phyloP scores from a whole-genome alignment of 164 flowering plant genomes.

The Sedum album region DNA sequence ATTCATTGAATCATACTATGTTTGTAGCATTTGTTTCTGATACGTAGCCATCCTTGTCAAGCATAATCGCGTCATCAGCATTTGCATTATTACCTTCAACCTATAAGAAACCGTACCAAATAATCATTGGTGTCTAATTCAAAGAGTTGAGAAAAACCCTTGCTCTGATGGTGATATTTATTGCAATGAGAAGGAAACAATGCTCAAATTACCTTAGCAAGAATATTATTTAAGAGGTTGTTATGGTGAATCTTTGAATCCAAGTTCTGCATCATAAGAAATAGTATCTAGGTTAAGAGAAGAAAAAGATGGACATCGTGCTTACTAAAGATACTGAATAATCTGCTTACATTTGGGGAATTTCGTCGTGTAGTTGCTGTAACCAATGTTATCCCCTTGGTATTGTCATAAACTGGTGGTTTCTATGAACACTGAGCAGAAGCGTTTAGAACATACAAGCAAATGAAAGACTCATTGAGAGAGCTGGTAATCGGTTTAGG shows the following conservation, averaged over 20 bases:
- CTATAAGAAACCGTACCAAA: conserved; percentile 31
- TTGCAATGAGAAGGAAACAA: neutral
- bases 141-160: neutral
- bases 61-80: conserved; percentile 99
- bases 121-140: neutral
- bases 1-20: conserved; percentile 16
- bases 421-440: conserved; percentile 42
- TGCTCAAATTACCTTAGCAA: conserved; percentile 68
- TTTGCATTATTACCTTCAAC: conserved; percentile 84
- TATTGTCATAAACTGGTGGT: conserved; percentile 93
- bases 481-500: neutral
- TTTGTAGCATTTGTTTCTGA: conserved; percentile 99
- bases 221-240: too few species aligned
- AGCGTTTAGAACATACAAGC: neutral
- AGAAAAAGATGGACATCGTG: neutral
- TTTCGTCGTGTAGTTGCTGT: conserved; percentile 35
- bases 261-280: conserved; percentile 5
- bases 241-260: conserved; percentile 28
- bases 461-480: neutral
- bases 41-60: conserved; percentile 97
- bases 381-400: conserved; percentile 67
- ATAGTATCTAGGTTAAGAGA: neutral
- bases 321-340: neutral
- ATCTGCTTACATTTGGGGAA: neutral
- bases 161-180: neutral